These are phyloP conservation scores for Penicillium sp. DNA, from an alignment of 2,329 filamentous ascomycete species.

Conservation along the genomic window DNA sequence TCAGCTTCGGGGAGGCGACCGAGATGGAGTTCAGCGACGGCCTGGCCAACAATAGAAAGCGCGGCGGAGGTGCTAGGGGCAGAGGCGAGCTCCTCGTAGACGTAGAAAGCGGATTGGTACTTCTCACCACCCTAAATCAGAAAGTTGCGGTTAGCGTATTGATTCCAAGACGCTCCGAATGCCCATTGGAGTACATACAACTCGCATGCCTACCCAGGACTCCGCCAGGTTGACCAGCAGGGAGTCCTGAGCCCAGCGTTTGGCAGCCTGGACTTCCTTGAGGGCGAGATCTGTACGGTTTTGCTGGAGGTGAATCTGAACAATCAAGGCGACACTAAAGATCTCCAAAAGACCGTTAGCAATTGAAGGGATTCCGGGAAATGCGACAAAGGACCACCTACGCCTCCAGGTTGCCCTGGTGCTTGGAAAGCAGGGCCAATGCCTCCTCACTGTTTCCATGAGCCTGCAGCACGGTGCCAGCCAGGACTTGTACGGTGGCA, in stretches of 20 bases:
- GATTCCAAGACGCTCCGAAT: background rate
- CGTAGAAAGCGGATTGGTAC: constrained; percentile 96
- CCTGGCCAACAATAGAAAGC: constrained; percentile 80
- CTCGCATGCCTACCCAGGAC: constrained; percentile 87
- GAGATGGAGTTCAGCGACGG: constrained; percentile 87
- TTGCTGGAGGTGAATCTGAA: constrained; percentile 89
- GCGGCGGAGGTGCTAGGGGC: constrained; percentile 78
- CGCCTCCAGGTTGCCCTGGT: constrained; percentile 80
- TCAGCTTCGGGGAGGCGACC: constrained; percentile 88
- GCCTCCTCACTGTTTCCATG: constrained; percentile 85
- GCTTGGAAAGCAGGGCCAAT: constrained; percentile 74
- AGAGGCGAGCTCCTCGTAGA: constrained; percentile 93
- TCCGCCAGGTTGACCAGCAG: constrained; percentile 92
- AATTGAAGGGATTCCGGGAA: background rate
- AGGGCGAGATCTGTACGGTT: constrained; percentile 88
- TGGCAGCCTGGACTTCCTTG: constrained; percentile 84
- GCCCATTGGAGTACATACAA: constrained; percentile 60
- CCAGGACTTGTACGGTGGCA: constrained; percentile 76
- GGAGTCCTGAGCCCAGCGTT: constrained; percentile 94
- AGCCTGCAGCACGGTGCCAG: constrained; percentile 78
- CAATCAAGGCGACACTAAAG: constrained; percentile 74
- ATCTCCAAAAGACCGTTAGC: constrained; percentile 13
- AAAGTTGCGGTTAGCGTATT: background rate
- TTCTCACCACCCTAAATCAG: constrained; percentile 77
- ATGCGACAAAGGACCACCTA: constrained; percentile 52